phyloP scores from a whole-genome alignment of 1,284 basidiomycete species.

The Rhodotorula mucilaginosa region DNA sequence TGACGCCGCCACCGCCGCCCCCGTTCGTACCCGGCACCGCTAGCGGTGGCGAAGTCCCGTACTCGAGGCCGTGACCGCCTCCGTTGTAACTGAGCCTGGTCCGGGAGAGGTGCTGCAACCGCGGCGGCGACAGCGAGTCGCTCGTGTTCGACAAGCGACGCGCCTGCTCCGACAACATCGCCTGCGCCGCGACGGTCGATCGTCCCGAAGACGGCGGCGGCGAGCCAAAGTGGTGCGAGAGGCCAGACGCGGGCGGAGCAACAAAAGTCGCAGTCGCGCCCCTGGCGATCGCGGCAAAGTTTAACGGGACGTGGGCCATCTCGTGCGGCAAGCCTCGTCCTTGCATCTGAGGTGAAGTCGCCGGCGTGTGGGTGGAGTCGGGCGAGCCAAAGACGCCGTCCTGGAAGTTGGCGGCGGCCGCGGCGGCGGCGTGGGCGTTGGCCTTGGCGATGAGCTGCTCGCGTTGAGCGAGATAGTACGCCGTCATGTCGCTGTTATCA shows the following conservation, averaged over 20 bases:
- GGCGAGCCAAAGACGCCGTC: constrained; percentile 32
- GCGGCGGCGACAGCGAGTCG: constrained; percentile 31
- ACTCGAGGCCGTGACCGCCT: constrained; percentile 45
- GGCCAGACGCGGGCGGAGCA: constrained; percentile 26
- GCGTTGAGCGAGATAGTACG: constrained; percentile 1
- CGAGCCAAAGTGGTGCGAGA: constrained; percentile 30
- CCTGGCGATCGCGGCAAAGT: constrained; percentile 20
- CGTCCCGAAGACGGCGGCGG: constrained; percentile 16
- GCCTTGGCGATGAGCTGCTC: background rate
- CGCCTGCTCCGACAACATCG: constrained; percentile 36
- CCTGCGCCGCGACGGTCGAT: constrained; percentile 33
- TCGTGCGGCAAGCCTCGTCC: constrained; percentile 20
- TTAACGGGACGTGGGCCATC: constrained; percentile 16
- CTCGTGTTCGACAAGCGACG: constrained; percentile 44
- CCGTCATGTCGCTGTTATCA: constrained; percentile 5
- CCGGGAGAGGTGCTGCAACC: constrained; percentile 9
- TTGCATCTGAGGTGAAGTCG: constrained; percentile 15
- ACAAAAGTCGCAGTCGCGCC: constrained; percentile 23
- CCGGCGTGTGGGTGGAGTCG: constrained; percentile 16
- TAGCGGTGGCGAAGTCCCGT: constrained; percentile 46
- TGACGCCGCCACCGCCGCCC: background rate
- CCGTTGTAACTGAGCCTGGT: constrained; percentile 46
- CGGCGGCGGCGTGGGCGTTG: background rate
- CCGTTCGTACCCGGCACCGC: constrained; percentile 54
- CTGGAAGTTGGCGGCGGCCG: background rate